Conservation (phyloP, 2,329 filamentous ascomycete genomes). For the Fusarium anthophilum region DNA sequence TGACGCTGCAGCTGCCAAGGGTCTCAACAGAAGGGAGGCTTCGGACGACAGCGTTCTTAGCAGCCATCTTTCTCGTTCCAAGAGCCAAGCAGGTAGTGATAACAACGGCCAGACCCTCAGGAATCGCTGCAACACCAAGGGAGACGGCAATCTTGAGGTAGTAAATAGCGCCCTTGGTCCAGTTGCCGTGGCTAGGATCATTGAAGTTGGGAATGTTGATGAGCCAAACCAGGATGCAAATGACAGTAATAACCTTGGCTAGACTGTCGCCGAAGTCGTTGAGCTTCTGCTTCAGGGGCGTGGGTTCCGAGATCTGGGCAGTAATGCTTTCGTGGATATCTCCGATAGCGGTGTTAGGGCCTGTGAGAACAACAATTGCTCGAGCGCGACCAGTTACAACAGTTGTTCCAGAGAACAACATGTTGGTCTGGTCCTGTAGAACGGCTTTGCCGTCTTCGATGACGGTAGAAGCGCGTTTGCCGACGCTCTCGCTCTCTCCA, state of each 20-base stretch:
- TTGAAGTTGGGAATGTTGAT: constrained; percentile 99
- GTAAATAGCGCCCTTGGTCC: constrained; percentile 98
- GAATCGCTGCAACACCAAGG: constrained; percentile 96
- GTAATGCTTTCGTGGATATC: constrained; percentile 99
- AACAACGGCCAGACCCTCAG: constrained; percentile 95
- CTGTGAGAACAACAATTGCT: constrained; percentile 90
- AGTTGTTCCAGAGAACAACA: constrained; percentile 97
- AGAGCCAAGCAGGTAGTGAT: constrained; percentile 98
- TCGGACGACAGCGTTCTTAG: constrained; percentile 96
- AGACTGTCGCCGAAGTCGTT: constrained; percentile 97
- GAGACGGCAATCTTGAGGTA: constrained; percentile 99
- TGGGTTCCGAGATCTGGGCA: constrained; percentile 96
- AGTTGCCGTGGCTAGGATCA: constrained; percentile 91
- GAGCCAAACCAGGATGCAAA: constrained; percentile 95
- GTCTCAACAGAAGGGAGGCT: constrained; percentile 97
- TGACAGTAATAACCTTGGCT: constrained; percentile 97
- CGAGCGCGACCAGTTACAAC: constrained; percentile 94
- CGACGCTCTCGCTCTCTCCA: constrained; percentile 96
- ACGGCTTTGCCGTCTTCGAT: constrained; percentile 86
- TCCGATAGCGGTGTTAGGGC: constrained; percentile 90
- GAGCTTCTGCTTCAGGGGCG: constrained; percentile 96
- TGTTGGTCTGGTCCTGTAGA: constrained; percentile 97
- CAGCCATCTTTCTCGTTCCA: constrained; percentile 97
- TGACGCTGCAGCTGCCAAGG: constrained; percentile 97
- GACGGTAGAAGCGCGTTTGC: constrained; percentile 75